Percentiles rank a stretch among this genome's conserved stretches.
Evolutionary conservation across 352 stramenopile genomes (phyloP).

Genomic region (Phytopythium delawarense): DNA sequence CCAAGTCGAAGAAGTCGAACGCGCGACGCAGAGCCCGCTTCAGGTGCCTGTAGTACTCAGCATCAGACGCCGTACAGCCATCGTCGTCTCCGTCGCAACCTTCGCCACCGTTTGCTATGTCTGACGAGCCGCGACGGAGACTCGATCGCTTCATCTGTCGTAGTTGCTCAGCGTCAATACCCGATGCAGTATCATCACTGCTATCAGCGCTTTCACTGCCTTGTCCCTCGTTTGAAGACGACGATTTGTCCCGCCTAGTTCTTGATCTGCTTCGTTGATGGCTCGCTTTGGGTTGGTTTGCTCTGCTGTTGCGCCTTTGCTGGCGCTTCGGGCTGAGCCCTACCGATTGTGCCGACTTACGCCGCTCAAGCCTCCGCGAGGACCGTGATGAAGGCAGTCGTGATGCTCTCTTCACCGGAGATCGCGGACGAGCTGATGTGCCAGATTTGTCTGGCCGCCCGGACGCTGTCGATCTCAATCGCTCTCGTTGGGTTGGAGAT

Average conservation of each 20-base stretch:
- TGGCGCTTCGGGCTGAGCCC: not conserved
- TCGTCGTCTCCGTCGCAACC: constrained; percentile 16
- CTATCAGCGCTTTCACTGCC: constrained; percentile 7
- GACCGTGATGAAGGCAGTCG: not conserved
- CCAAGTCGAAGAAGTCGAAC: constrained; percentile 79
- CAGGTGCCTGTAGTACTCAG: constrained; percentile 54
- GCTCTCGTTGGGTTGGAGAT: not conserved
- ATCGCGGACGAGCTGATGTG: not conserved
- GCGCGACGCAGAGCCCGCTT: constrained; percentile 55
- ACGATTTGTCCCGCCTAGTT: not conserved
- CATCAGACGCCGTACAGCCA: constrained; percentile 36
- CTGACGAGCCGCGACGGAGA: not conserved
- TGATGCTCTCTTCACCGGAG: not conserved
- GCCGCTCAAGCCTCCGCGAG: not conserved
- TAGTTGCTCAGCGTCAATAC: constrained; percentile 39
- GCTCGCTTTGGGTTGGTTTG: not conserved
- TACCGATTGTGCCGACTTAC: not conserved
- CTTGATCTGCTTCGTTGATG: not conserved
- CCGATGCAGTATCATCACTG: constrained; percentile 25
- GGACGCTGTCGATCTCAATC: not conserved
- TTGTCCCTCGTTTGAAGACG: not conserved
- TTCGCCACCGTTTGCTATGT: not conserved
- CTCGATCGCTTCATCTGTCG: constrained; percentile 22
- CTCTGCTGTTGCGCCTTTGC: not conserved
- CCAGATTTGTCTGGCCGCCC: not conserved